Evolutionary conservation across 331 rosid species (phyloP).

Genomic region (Acacia concinna): DNA sequence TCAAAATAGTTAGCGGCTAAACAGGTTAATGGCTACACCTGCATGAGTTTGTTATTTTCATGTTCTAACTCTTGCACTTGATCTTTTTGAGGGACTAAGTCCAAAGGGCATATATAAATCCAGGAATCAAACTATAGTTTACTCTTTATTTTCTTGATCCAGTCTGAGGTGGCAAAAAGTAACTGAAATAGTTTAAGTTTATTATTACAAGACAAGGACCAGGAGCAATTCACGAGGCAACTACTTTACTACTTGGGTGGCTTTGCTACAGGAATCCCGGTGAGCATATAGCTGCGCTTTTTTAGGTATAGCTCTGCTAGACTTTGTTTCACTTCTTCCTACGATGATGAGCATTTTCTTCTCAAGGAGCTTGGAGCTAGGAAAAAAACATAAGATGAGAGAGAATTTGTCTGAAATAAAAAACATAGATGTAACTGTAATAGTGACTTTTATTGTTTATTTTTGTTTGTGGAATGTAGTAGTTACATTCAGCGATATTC

Average conservation of each 20-base stretch:
- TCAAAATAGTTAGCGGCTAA: background rate
- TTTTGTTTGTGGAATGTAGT: background rate
- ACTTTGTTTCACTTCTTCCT: constrained; percentile 40
- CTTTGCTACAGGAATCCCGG: constrained; percentile 99
- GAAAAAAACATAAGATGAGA: background rate
- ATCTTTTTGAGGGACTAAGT: background rate
- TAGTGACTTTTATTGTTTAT: background rate
- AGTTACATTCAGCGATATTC: constrained; percentile 1
- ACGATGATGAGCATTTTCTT: constrained; percentile 12
- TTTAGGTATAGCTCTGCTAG: constrained; percentile 77
- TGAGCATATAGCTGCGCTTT: constrained; percentile 93
- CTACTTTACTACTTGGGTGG: constrained; percentile 87
- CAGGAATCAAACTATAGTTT: background rate
- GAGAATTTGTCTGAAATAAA: background rate
- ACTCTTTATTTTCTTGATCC: background rate
- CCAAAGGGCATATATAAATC: background rate
- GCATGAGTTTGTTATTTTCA: background rate
- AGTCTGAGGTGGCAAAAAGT: constrained; percentile 29
- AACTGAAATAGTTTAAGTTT: constrained; percentile 41
- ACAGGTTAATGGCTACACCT: background rate
- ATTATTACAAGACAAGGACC: constrained; percentile 84
- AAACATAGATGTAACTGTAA: background rate
- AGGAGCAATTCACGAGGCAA: constrained; percentile 87
- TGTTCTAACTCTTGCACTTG: background rate
- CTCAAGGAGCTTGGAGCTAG: background rate